These are phyloP conservation scores for Brasilioporus rufonigricans DNA, from an alignment of 768 basidiomycete genomes.

Conservation along the genomic window DNA sequence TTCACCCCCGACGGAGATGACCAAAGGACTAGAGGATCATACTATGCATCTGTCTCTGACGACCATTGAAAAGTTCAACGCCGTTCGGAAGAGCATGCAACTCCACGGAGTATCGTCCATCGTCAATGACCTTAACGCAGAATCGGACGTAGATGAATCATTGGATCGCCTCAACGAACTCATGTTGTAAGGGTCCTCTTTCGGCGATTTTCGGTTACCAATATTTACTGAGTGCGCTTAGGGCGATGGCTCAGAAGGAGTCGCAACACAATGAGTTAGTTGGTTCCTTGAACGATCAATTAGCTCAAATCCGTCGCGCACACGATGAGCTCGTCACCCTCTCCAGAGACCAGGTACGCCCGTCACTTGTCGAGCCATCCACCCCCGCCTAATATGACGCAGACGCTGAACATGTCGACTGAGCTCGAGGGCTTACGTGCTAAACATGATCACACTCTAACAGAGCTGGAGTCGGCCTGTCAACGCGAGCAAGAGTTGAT, in stretches of 20 bases:
- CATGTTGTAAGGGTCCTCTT: conserved; percentile 66
- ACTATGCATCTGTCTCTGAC: conserved; percentile 58
- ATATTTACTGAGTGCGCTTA: conserved; percentile 31
- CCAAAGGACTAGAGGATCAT: conserved; percentile 22
- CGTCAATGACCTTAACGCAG: conserved; percentile 29
- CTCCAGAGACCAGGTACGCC: conserved; percentile 77
- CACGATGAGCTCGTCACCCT: conserved; percentile 79
- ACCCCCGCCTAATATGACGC: not conserved
- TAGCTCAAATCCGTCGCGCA: conserved; percentile 68
- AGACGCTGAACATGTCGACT: conserved; percentile 86
- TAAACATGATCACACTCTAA: conserved; percentile 54
- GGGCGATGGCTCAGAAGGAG: conserved; percentile 98
- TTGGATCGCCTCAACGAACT: conserved; percentile 83
- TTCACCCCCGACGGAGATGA: not conserved
- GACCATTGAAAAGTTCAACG: conserved; percentile 72
- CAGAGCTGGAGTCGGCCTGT: conserved; percentile 52
- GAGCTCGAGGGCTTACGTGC: conserved; percentile 75
- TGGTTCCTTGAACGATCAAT: conserved; percentile 64
- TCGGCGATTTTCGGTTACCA: conserved; percentile 1
- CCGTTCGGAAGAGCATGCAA: conserved; percentile 67
- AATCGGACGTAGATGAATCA: conserved; percentile 59
- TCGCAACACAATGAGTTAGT: conserved; percentile 82
- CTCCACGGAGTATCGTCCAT: conserved; percentile 39
- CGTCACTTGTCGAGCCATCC: not conserved
- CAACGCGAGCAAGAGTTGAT: conserved; percentile 56